Evolutionary conservation across 441 rosid species (phyloP).

Genomic region (Syzygium malaccense): DNA sequence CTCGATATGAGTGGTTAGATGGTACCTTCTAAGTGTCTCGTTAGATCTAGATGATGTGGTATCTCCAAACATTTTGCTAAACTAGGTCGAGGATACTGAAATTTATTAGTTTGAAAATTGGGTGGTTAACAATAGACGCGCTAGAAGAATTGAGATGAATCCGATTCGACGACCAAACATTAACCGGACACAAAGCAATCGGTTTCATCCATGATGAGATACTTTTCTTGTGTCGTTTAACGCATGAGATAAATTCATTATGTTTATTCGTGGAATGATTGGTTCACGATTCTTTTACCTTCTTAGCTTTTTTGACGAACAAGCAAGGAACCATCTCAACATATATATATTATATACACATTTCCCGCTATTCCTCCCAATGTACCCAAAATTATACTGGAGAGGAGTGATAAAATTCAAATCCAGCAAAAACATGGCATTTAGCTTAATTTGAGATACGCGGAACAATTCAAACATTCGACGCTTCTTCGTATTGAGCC

Average conservation of each 20-base stretch:
- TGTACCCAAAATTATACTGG: not conserved
- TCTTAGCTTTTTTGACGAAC: not conserved
- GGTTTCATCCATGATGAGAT: no score
- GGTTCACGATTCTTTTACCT: not conserved
- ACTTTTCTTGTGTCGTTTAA: not conserved
- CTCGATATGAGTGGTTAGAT: not conserved
- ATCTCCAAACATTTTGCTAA: not conserved
- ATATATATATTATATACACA: not conserved
- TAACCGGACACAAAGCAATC: not conserved
- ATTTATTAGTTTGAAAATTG: not conserved
- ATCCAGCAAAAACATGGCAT: not conserved
- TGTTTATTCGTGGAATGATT: not conserved
- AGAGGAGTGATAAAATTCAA: not conserved
- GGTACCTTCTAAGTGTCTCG: not conserved
- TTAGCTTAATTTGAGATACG: not conserved
- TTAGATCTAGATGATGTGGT: not conserved
- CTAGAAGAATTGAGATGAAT: not conserved
- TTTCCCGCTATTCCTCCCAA: not conserved
- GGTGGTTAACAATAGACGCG: not conserved
- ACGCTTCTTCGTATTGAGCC: not conserved
- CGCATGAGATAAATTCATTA: rapidly evolving
- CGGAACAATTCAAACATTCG: not conserved
- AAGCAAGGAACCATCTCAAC: not conserved
- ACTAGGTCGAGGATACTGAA: not conserved
- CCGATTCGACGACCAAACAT: rapidly evolving